Conservation (phyloP, 2,329 filamentous ascomycete genomes). For the Ceratocystis colombiana region DNA sequence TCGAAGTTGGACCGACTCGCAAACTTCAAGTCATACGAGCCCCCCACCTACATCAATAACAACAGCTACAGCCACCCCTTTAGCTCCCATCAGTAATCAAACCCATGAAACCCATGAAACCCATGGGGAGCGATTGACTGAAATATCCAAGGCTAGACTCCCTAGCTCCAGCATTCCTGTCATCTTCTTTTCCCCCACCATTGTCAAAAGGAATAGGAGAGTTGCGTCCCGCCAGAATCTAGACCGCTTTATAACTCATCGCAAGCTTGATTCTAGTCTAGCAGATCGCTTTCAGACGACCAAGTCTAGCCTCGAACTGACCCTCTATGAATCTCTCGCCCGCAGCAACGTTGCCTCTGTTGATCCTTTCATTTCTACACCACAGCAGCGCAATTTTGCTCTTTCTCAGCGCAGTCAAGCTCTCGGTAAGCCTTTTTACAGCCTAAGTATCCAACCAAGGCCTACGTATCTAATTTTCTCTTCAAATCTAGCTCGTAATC, state of each 20-base stretch:
- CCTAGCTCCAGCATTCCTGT: slow-evolving; percentile 3
- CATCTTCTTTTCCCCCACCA: slow-evolving; percentile 16
- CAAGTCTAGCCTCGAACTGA: slow-evolving; percentile 10
- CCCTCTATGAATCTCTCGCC: slow-evolving; percentile 15
- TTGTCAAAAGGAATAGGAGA: neutral
- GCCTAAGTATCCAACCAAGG: neutral
- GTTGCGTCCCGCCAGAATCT: slow-evolving; percentile 8
- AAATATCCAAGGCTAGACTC: neutral
- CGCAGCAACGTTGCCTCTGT: slow-evolving; percentile 16
- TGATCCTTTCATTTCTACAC: slow-evolving; percentile 22
- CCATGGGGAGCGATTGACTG: slow-evolving; percentile 5
- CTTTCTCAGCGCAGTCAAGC: slow-evolving; percentile 17
- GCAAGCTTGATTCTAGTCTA: slow-evolving; percentile 13
- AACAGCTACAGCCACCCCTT: slow-evolving; percentile 5
- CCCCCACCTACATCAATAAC: neutral
- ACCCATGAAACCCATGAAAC: neutral
- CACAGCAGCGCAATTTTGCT: slow-evolving; percentile 17
- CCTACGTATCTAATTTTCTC: neutral
- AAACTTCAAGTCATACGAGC: neutral
- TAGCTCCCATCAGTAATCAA: slow-evolving; percentile 12
- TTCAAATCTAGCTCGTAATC: slow-evolving; percentile 9
- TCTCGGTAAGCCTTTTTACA: slow-evolving; percentile 14
- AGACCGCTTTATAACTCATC: slow-evolving; percentile 23
- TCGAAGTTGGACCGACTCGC: slow-evolving; percentile 9
- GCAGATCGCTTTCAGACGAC: slow-evolving; percentile 18